Percentiles rank a stretch among this genome's conserved stretches.
phyloP scores from a whole-genome alignment of 2,329 filamentous ascomycete genomes.

The Meredithiella fracta region DNA sequence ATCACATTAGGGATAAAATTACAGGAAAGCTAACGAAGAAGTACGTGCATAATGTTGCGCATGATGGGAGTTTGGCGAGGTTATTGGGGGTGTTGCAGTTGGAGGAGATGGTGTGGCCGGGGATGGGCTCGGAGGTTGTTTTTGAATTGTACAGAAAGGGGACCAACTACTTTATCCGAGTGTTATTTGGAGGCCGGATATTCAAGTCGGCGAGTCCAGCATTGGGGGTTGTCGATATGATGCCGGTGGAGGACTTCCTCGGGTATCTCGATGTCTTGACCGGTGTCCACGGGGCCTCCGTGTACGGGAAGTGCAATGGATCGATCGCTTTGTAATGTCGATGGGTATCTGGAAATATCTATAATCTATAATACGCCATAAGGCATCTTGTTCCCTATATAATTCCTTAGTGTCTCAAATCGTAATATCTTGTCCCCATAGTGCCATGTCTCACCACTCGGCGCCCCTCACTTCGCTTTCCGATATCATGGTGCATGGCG shows the following conservation, averaged over 20 bases:
- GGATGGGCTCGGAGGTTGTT: conserved; percentile 64
- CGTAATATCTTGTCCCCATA: too few species aligned
- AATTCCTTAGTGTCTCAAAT: too few species aligned
- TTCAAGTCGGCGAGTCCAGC: conserved; percentile 50
- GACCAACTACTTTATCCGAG: conserved; percentile 37
- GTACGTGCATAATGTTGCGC: conserved; percentile 65
- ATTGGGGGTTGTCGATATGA: conserved; percentile 54
- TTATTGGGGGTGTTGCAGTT: conserved; percentile 55
- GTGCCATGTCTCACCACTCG: too few species aligned
- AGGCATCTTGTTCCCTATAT: too few species aligned
- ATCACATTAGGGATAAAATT: conserved; percentile 38
- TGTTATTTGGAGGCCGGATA: conserved; percentile 54
- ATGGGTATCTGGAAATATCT: not conserved
- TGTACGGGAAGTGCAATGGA: conserved; percentile 23
- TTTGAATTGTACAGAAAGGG: conserved; percentile 50
- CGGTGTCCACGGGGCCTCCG: conserved; percentile 32
- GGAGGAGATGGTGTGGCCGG: conserved; percentile 67
- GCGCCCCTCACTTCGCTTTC: too few species aligned
- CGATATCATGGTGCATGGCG: too few species aligned
- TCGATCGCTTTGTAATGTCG: conserved; percentile 5
- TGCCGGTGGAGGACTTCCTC: conserved; percentile 47
- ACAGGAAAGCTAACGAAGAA: conserved; percentile 15
- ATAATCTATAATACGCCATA: not conserved
- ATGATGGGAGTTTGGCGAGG: conserved; percentile 56
- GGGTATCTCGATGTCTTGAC: conserved; percentile 57